Evolutionary conservation across 2,329 filamentous ascomycete genomes (phyloP).

Genomic region (Exophiala dermatitidis): DNA sequence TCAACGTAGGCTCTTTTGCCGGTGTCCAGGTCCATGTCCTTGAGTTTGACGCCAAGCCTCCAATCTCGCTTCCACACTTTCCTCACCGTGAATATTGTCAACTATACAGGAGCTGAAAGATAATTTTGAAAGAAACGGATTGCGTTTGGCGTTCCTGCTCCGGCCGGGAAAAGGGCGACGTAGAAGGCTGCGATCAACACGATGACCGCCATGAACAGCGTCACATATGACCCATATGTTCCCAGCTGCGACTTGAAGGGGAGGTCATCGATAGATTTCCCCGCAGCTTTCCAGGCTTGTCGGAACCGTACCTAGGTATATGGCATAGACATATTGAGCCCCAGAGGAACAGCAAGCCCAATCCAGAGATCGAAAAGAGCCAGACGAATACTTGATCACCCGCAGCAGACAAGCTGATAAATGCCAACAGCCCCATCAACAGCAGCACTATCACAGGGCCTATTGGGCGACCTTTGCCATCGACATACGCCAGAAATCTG

Average conservation of each 20-base stretch:
- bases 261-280: slow-evolving; percentile 65
- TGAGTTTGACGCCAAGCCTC: slow-evolving; percentile 8
- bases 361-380: slow-evolving; percentile 70
- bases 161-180: slow-evolving; percentile 72
- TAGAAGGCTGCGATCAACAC: slow-evolving; percentile 74
- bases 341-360: slow-evolving; percentile 71
- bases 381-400: slow-evolving; percentile 61
- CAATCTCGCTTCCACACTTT: slow-evolving; percentile 28
- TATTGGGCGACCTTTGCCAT: slow-evolving; percentile 72
- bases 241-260: slow-evolving; percentile 77
- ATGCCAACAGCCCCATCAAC: slow-evolving; percentile 65
- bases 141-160: slow-evolving; percentile 38
- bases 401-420: slow-evolving; percentile 54
- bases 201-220: slow-evolving; percentile 50
- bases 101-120: slow-evolving; percentile 51
- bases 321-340: slow-evolving; percentile 42
- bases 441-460: slow-evolving; percentile 64
- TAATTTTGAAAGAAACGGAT: slow-evolving; percentile 62
- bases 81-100: slow-evolving; percentile 45
- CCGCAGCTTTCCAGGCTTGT: slow-evolving; percentile 62
- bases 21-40: slow-evolving; percentile 52
- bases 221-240: slow-evolving; percentile 70
- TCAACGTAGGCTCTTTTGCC: slow-evolving; percentile 59
- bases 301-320: slow-evolving; percentile 93
- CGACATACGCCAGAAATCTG: slow-evolving; percentile 68